These are phyloP conservation scores for Vitis hybrid DNA, from an alignment of 177 flowering plant genomes.

Conservation along the genomic window DNA sequence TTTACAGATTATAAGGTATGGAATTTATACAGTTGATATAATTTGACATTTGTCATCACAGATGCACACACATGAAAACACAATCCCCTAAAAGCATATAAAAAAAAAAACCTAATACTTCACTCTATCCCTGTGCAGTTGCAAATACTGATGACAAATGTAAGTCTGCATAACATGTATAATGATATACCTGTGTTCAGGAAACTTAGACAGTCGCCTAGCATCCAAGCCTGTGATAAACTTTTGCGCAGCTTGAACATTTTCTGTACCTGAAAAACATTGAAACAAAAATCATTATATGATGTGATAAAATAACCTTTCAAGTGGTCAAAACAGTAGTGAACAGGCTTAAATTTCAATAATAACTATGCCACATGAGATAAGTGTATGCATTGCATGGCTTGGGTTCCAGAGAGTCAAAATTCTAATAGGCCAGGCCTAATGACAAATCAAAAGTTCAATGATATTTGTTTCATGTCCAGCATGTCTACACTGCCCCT, in stretches of 20 bases:
- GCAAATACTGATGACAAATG: background rate
- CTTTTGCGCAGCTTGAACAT: conserved; percentile 89
- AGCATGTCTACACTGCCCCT: too few species aligned
- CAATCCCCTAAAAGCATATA: background rate
- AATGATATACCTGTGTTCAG: conserved; percentile 72
- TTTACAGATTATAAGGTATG: too few species aligned
- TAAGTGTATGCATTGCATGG: too few species aligned
- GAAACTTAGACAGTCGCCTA: conserved; percentile 81
- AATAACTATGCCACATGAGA: too few species aligned
- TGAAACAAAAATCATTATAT: background rate
- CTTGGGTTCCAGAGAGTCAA: too few species aligned
- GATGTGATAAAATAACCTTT: background rate
- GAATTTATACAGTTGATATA: too few species aligned
- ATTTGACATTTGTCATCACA: too few species aligned
- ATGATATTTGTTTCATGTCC: too few species aligned
- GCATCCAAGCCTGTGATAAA: conserved; percentile 96
- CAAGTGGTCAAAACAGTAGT: background rate
- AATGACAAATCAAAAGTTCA: too few species aligned
- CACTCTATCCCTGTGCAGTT: background rate
- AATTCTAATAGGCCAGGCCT: too few species aligned
- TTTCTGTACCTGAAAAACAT: conserved; percentile 55
- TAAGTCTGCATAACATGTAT: background rate
- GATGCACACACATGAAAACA: background rate
- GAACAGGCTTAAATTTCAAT: background rate
- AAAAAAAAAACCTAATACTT: background rate